Evolutionary conservation across 2,329 filamentous ascomycete species (phyloP), one percentile per base, ranked within the genome.

Genomic region (Paracamarosporium sp.): DNA sequence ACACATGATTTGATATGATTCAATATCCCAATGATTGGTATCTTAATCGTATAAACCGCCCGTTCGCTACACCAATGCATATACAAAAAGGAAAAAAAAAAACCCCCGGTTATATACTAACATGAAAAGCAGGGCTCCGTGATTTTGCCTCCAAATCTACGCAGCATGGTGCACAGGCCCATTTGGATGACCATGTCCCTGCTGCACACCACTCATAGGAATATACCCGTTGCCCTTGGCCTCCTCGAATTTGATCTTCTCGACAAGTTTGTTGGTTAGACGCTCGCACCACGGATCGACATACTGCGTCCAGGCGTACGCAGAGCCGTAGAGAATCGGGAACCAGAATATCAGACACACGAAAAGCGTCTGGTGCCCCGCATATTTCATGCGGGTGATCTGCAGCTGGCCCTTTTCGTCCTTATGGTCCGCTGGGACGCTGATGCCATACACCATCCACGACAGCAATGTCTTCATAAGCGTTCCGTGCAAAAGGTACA

Each of bases 381-480:
- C 44, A 40, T 57, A 57, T 24, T 50, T 31, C 43, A 57, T 45
- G 12, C 44, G 50, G 13, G 55, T 53, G 13, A 57, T 53, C 31
- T 57, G 47, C 15, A 30, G 36, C 43, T 57, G 40, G 15, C 45
- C 44, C 20, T 57, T 53, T 15, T 50, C 55, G 24, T 57, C 50
- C 44, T 50, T 38, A 13, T 57, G 55, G n/a, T 52, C 55, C 3
- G 55, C 50, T 22, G 51, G 51, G 6, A 51, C 46, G 31, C 44
- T 46, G 15, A 57, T 53, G 5, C 55, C 55, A n/a, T 57, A 57
- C 15, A 57, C n/a, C 55, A 53, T 53, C 55, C 55, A 57, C 12
- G 50, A 11, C 36, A 53, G 45, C 24, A 57, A 33, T 12, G 55
- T 57, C 50, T 57, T 57, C 44, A 57, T 53, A 20, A 57, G 38